Percentiles rank a stretch among this genome's conserved stretches.
These are phyloP conservation scores for Golubevia sp. DNA, from an alignment of 1,284 basidiomycete species.

Conservation along the genomic window DNA sequence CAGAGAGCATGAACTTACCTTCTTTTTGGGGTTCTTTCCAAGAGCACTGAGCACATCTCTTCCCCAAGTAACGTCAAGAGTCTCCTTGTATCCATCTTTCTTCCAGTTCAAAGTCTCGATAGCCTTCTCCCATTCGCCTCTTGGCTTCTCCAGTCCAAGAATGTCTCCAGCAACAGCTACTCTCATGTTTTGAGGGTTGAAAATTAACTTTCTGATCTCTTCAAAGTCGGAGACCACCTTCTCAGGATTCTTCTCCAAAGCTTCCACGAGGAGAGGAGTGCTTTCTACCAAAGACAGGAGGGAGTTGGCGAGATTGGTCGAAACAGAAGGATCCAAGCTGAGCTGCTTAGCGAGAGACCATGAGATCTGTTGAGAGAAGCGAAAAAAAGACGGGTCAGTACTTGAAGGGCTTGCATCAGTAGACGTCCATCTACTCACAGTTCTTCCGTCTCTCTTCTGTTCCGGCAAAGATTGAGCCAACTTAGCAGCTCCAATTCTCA, in stretches of 20 bases:
- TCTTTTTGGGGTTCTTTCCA: constrained; percentile 75
- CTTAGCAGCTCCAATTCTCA: constrained; percentile 45
- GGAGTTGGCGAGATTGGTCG: constrained; percentile 43
- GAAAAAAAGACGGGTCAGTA: too few relatives aligned
- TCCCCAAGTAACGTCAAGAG: constrained; percentile 72
- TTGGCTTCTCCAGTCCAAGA: constrained; percentile 72
- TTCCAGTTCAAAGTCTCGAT: not conserved
- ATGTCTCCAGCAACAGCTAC: constrained; percentile 89
- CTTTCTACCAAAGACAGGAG: constrained; percentile 29
- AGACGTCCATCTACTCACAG: constrained; percentile 1
- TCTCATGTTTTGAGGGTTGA: constrained; percentile 76
- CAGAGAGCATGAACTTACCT: constrained; percentile 65
- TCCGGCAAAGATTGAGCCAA: constrained; percentile 55
- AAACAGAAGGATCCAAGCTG: constrained; percentile 28
- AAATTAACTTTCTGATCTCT: constrained; percentile 27
- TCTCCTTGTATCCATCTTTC: not conserved
- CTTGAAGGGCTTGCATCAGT: too few relatives aligned
- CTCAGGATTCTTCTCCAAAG: constrained; percentile 20
- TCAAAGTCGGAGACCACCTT: constrained; percentile 42
- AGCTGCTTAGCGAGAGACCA: constrained; percentile 33
- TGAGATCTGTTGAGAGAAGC: constrained; percentile 20
- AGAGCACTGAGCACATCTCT: constrained; percentile 75
- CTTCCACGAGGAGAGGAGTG: constrained; percentile 40
- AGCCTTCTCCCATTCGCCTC: constrained; percentile 71
- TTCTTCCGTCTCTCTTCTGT: constrained; percentile 53